phyloP scores from a whole-genome alignment of 257 asterid species.

The Nicotiana undulata region DNA sequence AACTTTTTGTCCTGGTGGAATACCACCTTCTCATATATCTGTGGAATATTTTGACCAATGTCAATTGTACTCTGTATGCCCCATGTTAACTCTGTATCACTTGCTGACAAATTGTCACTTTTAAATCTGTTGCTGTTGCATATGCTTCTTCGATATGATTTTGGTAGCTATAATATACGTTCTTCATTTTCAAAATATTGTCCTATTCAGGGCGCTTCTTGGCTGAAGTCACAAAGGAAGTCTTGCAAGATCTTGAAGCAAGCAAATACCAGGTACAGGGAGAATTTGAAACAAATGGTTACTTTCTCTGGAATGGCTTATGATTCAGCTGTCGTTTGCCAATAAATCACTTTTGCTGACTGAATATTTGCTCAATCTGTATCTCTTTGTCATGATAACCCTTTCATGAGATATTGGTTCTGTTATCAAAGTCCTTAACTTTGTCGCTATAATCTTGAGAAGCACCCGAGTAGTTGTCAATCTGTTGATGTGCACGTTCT shows the following conservation, averaged over 20 bases:
- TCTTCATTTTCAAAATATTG: background rate
- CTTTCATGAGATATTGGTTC: background rate
- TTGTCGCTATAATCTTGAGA: background rate
- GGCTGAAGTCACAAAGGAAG: constrained; percentile 88
- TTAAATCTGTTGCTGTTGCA: background rate
- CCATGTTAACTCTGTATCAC: background rate
- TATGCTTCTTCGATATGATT: background rate
- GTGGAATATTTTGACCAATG: background rate
- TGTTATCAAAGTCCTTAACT: background rate
- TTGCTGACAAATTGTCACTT: background rate
- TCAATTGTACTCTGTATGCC: background rate
- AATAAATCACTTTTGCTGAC: background rate
- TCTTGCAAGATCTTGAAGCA: constrained; percentile 73
- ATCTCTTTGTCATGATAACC: background rate
- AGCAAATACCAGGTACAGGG: constrained; percentile 76
- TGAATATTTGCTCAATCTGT: background rate
- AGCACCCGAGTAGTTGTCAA: background rate
- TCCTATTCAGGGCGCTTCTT: constrained; percentile 67
- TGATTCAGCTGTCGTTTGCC: background rate
- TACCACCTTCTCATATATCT: background rate
- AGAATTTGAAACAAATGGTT: background rate
- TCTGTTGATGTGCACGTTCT: background rate
- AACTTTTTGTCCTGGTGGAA: background rate
- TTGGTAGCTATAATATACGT: background rate
- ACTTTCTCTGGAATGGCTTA: background rate